Conservation (phyloP, 139 green algal genomes). For the Pedinophyceae sp. region DNA sequence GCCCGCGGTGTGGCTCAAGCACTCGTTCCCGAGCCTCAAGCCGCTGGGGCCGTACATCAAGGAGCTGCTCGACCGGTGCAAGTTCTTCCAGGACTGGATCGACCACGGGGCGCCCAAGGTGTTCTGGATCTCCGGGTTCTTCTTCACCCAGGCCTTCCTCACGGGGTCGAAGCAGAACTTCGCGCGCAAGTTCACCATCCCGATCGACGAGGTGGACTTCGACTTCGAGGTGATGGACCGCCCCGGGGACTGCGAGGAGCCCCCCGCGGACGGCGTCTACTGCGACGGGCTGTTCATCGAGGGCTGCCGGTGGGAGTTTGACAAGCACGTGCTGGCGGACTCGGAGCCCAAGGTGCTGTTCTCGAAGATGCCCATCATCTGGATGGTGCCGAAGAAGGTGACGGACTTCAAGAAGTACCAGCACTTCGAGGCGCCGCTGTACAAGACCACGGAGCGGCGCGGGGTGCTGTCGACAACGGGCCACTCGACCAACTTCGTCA, state of each 20-base stretch:
- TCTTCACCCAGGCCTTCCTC: conserved; percentile 74
- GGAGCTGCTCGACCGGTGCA: conserved; percentile 45
- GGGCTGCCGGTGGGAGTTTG: conserved; percentile 37
- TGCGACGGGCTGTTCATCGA: conserved; percentile 60
- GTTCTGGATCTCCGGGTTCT: conserved; percentile 71
- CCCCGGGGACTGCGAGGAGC: conserved; percentile 8
- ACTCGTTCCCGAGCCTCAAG: conserved; percentile 57
- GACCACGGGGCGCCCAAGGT: conserved; percentile 34
- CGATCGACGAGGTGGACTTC: conserved; percentile 68
- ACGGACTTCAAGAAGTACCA: conserved; percentile 17
- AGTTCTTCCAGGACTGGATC: conserved; percentile 55
- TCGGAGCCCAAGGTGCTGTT: conserved; percentile 52
- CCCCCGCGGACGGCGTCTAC: conserved; percentile 53
- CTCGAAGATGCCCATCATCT: conserved; percentile 45
- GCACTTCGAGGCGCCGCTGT: background rate
- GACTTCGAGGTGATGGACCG: conserved; percentile 53
- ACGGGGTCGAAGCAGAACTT: conserved; percentile 70
- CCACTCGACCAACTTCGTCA: conserved; percentile 75
- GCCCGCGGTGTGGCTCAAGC: conserved; percentile 45
- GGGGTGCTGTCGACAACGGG: conserved; percentile 47
- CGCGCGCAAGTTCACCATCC: conserved; percentile 42
- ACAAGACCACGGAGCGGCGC: conserved; percentile 15
- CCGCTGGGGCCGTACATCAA: conserved; percentile 51
- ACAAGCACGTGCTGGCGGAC: conserved; percentile 35
- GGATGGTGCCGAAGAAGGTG: conserved; percentile 40